Evolutionary conservation across 2,329 filamentous ascomycete genomes (phyloP).

Genomic region (Beauveria sp.): DNA sequence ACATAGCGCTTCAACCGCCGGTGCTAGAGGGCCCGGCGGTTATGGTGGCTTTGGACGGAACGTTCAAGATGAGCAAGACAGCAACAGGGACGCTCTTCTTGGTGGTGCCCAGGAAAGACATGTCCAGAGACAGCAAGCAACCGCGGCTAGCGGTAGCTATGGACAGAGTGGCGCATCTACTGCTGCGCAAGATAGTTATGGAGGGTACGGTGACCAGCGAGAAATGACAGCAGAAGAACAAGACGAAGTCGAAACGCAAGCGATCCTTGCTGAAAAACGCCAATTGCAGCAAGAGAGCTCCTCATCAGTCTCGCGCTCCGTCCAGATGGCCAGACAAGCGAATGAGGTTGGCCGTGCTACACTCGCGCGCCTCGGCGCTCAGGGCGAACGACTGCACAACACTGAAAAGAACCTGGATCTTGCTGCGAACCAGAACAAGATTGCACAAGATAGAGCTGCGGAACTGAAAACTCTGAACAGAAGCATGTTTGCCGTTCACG

Average conservation of each 20-base stretch:
- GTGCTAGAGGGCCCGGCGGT: constrained; percentile 43
- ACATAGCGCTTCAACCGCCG: constrained; percentile 20
- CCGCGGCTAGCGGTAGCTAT: constrained; percentile 16
- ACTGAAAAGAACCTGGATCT: constrained; percentile 77
- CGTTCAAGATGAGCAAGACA: constrained; percentile 37
- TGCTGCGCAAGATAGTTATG: constrained; percentile 28
- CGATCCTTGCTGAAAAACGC: constrained; percentile 43
- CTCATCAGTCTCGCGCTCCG: constrained; percentile 30
- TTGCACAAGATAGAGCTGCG: constrained; percentile 70
- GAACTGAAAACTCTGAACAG: constrained; percentile 81
- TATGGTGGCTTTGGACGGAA: constrained; percentile 52
- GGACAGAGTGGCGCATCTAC: constrained; percentile 11
- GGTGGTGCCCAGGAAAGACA: constrained; percentile 44
- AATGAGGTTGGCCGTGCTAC: constrained; percentile 58
- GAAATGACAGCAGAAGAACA: constrained; percentile 76
- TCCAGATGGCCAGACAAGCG: constrained; percentile 36
- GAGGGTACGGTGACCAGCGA: constrained; percentile 58
- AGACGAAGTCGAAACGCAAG: constrained; percentile 64
- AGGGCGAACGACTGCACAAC: constrained; percentile 75
- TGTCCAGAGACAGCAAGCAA: constrained; percentile 29
- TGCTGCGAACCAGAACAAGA: constrained; percentile 65
- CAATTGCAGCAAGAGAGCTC: constrained; percentile 70
- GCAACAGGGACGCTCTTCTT: constrained; percentile 57
- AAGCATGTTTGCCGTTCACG: constrained; percentile 84
- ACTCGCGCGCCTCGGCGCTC: constrained; percentile 63